phyloP scores from a whole-genome alignment of 2,329 filamentous ascomycete genomes.

The Fusarium succisae region DNA sequence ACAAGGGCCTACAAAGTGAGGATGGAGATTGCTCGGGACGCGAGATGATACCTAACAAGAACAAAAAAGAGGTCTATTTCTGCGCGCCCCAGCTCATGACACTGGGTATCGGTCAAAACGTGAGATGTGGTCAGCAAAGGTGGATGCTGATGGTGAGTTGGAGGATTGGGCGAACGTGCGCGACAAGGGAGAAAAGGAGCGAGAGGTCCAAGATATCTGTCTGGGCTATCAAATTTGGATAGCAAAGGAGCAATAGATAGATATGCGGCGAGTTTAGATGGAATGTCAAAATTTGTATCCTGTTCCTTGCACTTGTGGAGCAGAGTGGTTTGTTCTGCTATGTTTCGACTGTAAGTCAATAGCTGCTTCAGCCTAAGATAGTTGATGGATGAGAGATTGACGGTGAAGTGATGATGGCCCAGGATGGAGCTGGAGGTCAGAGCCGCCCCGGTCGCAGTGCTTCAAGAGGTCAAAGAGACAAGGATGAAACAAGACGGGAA shows the following conservation, averaged over 20 bases:
- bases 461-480: constrained; percentile 16
- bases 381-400: constrained; percentile 30
- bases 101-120: constrained; percentile 23
- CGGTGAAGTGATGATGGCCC: constrained; percentile 28
- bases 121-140: constrained; percentile 20
- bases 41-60: constrained; percentile 42
- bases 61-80: constrained; percentile 24
- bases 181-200: constrained; percentile 33
- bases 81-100: constrained; percentile 45
- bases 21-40: constrained; percentile 40
- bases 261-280: constrained; percentile 24
- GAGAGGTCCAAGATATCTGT: constrained; percentile 6
- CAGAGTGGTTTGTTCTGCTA: constrained; percentile 7
- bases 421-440: constrained; percentile 11
- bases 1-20: constrained; percentile 10
- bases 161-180: constrained; percentile 6
- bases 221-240: not conserved
- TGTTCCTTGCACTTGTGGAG: constrained; percentile 16
- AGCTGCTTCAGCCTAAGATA: constrained; percentile 4
- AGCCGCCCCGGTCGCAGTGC: constrained; percentile 21
- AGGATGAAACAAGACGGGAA: constrained; percentile 26
- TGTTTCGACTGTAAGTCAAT: constrained; percentile 6
- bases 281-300: constrained; percentile 21
- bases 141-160: constrained; percentile 26
- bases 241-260: constrained; percentile 20